Evolutionary conservation across 1,139 yeast species (phyloP), one percentile per base, ranked within the genome.

Genomic region (Pneumocystis murina): DNA sequence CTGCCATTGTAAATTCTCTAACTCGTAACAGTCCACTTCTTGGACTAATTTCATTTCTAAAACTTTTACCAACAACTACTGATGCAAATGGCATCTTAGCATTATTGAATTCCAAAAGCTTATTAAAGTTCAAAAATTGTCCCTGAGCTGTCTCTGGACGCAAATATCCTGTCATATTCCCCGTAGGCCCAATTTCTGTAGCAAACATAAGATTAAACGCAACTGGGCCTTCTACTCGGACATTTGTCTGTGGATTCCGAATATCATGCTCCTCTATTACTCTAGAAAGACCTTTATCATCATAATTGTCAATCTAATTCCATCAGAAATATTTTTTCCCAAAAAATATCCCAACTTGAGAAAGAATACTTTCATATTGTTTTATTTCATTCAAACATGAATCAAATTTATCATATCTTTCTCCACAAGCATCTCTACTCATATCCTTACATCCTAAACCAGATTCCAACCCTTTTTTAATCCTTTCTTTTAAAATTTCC

Each of bases 111-210:
- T 94, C 98, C 72, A 90, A 83, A 72, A 94, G 82, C 78, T 92
- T 92, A 78, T 83, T 82, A 77, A 94, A 94, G 81, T 94, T 94
- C 73, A 94, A 81, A 77, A 94, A 94, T 78, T 94, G 98, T 72
- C 99, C 98, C 80, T 94, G 99, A 38, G 99, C 99, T 67, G 99
- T 94, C 79, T 94, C 99, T 66, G 99, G 99, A 77, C 99, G 85
- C 74, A 94, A 79, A 77, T 82, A 94, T 70, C 98, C 98, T 80
- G 87, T 90, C 76, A 91, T 79, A 74, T 86, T 90, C 72, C 98
- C 98, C 65, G 97, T 87, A 67, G 99, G 98, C 64, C 99, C 99
- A 75, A 94, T 94, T 66, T 96, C 96, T 65, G 99, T 94, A 76
- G 91, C 97, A 74, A 94, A 94, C 98, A 94, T 94, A 76, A 94